phyloP scores from a whole-genome alignment of 129 eudicot species.

The Helichrysum umbraculigerum region DNA sequence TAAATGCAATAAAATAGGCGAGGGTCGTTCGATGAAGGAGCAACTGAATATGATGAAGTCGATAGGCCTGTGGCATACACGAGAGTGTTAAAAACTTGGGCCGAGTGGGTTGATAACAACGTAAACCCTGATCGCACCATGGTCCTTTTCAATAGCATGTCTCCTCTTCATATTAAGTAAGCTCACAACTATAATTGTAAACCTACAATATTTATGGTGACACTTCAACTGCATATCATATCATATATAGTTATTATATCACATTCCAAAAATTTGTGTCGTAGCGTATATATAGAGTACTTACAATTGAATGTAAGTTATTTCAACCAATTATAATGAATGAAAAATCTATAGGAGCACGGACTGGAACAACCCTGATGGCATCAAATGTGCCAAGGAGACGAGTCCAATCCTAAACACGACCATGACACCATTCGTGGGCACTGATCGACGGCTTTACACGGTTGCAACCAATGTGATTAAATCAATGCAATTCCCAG shows the following conservation, averaged over 20 bases:
- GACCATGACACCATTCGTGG: slow-evolving; percentile 58
- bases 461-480: slow-evolving; percentile 55
- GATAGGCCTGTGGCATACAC: slow-evolving; percentile 63
- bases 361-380: slow-evolving; percentile 85
- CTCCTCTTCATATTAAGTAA: slow-evolving; percentile 95
- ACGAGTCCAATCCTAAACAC: slow-evolving; percentile 69
- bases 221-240: slow-evolving; percentile 4
- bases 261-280: background rate
- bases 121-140: slow-evolving; percentile 64
- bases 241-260: background rate
- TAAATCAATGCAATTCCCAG: slow-evolving; percentile 54
- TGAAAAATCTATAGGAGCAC: slow-evolving; percentile 51
- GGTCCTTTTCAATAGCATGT: slow-evolving; percentile 93
- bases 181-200: slow-evolving; percentile 12
- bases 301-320: background rate
- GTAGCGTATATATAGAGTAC: background rate
- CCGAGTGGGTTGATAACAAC: slow-evolving; percentile 68
- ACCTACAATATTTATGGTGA: slow-evolving; percentile 3
- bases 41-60: slow-evolving; percentile 81
- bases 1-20: slow-evolving; percentile 42
- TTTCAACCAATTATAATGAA: slow-evolving; percentile 6
- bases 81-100: slow-evolving; percentile 78
- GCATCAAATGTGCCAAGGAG: slow-evolving; percentile 82
- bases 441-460: slow-evolving; percentile 71
- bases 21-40: slow-evolving; percentile 86